Evolutionary conservation across 306 rosid species (phyloP), one percentile per base, ranked within the genome.

Genomic region (Castanospermum australe): DNA sequence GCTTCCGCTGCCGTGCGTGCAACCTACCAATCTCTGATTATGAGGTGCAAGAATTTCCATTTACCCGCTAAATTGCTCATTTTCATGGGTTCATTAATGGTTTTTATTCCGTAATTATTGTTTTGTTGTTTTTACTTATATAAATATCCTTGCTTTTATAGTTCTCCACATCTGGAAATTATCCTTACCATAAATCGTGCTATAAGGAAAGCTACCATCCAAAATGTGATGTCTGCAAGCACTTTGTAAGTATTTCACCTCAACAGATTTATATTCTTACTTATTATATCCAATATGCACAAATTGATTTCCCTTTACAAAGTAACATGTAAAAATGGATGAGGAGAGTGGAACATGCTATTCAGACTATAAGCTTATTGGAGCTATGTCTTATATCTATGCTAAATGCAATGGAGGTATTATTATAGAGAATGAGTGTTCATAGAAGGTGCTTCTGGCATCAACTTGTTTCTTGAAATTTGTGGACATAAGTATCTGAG

Each of bases 151-250:
- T 81, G 64, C 61, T 48, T 72, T 33, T 82, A 82, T 74, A 94
- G 98, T 94, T 94, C 88, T 92, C 97, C 83, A 94, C 98, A 3
- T 88, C 92, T 65, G 98, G 97, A 74, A 90, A 89, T 85, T 85
- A 78, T 67, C 98, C 99, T 38, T 93, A 90, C 79, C 98, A 96
- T 82, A 96, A 91, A 80, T 60, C 97, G 77, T 96, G 99, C 88
- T 93, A 96, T 84, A 96, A 85, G 89, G 98, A 93, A 86, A 93
- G 83, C 87, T 90, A 93, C 87, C 97, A 93, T 85, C 99, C 99
- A 56, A 96, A 96, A 80, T 96, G 99, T 84, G 99, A 96, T 83
- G 98, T 96, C 79, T 96, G 99, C 95, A 96, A 89, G 88, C 97
- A 89, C 84, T 96, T 90, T 51, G 98, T 96, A 87, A 91, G 99